Conservation (phyloP, 768 basidiomycete genomes). For the Collybia nuda region DNA sequence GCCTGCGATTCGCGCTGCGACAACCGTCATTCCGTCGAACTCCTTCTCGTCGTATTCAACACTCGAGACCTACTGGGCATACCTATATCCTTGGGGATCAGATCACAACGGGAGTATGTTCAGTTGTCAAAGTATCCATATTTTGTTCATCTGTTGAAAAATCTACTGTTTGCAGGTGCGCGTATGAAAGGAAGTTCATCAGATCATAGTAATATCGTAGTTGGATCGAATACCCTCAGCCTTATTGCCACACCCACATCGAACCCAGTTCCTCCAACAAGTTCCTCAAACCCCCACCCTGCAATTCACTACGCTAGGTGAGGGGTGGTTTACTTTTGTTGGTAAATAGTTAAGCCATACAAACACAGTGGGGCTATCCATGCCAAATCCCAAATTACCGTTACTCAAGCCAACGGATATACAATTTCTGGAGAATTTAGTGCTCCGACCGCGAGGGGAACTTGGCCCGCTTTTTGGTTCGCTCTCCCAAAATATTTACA, state of each 20-base stretch:
- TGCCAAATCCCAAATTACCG: constrained; percentile 40
- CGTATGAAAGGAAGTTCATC: constrained; percentile 41
- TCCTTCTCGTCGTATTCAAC: constrained; percentile 38
- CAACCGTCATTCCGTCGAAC: constrained; percentile 37
- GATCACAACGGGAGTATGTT: constrained; percentile 44
- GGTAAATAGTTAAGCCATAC: not conserved
- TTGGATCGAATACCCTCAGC: constrained; percentile 35
- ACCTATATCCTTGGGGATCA: constrained; percentile 47
- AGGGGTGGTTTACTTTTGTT: not conserved
- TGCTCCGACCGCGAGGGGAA: constrained; percentile 36
- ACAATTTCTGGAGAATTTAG: constrained; percentile 44
- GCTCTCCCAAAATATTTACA: no score
- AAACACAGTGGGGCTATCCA: constrained; percentile 34
- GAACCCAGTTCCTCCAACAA: constrained; percentile 35
- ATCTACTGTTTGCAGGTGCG: constrained; percentile 25
- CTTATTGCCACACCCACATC: constrained; percentile 42
- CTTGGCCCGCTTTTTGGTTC: constrained; percentile 47
- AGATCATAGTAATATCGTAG: constrained; percentile 37
- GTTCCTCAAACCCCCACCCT: constrained; percentile 37
- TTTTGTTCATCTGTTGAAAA: not conserved
- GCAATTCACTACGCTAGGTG: constrained; percentile 43
- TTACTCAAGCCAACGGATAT: constrained; percentile 32
- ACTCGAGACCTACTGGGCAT: constrained; percentile 40
- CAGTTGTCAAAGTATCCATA: not conserved
- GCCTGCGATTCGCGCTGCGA: constrained; percentile 23